Evolutionary conservation across 768 basidiomycete species (phyloP).

Genomic region (Podaxis sp.): DNA sequence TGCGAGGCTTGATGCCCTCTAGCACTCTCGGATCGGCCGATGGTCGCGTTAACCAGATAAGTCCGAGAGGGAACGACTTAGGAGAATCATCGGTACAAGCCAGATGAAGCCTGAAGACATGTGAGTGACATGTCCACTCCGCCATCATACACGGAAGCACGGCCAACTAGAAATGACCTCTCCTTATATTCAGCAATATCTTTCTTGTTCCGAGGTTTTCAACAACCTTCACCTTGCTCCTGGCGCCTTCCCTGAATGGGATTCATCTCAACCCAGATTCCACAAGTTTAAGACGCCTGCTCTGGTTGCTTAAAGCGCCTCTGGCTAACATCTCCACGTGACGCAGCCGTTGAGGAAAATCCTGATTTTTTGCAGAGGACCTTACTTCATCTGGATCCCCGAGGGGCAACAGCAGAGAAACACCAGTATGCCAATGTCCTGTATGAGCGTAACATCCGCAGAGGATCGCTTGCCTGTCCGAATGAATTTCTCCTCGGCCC

Average conservation of each 20-base stretch:
- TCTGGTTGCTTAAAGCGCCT: background rate
- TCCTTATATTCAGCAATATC: background rate
- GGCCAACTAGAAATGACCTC: background rate
- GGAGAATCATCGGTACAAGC: background rate
- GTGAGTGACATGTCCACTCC: background rate
- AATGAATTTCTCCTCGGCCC: too few species aligned
- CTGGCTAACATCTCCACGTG: background rate
- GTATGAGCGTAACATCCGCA: background rate
- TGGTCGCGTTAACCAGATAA: background rate
- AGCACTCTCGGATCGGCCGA: background rate
- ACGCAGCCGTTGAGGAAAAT: background rate
- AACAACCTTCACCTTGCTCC: background rate
- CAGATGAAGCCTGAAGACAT: background rate
- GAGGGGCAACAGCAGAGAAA: background rate
- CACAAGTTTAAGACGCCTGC: background rate
- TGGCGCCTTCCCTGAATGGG: background rate
- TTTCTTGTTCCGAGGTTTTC: conserved; percentile 1
- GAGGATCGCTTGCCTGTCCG: too few species aligned
- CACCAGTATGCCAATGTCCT: background rate
- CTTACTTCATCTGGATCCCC: background rate
- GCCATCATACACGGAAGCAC: background rate
- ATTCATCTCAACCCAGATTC: background rate
- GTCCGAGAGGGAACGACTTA: background rate
- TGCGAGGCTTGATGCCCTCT: background rate
- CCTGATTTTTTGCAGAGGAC: background rate